Evolutionary conservation across 2,329 filamentous ascomycete genomes (phyloP), one percentile per base, ranked within the genome.

Genomic region (Leptographium lundbergii): DNA sequence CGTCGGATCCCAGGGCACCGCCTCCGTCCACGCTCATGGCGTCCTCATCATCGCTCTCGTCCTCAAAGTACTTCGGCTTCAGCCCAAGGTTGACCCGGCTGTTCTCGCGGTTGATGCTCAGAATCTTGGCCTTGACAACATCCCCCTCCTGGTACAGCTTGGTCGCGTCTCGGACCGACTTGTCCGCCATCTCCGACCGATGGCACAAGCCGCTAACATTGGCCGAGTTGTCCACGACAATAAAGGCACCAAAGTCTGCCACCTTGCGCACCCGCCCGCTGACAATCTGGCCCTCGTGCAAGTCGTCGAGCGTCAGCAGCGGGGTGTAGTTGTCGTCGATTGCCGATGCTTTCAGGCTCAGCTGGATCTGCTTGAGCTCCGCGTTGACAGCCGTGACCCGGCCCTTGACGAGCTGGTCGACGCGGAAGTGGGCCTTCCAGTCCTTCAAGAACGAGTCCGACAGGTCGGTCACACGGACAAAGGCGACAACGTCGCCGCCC

Each of bases 161-260:
- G 63, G 83, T 85, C n/a, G 91, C 88, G 74, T 97, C 89, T 57
- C 88, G 80, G 27, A 96, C 85, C 6, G 80, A 75, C 66, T 86
- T 85, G 64, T 96, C 90, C 0, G 94, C 91, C 80, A 99, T 91
- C 70, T 99, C 87, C 63, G 85, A 92, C 62, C 88, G 84, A 71
- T 99, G 94, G 70, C 92, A 97, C 11, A 99, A 80, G 62, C 94
- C 94, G 65, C 92, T 95, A 62, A 99, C 84, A 65, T 95, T 95
- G 59, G 82, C 79, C 5, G 91, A 95, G 61, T 87, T 85, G 70
- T 96, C 90, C 24, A 99, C 77, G 51, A 95, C 82, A 65, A 99
- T 88, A 70, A 99, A 99, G 6, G 92, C 92, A 64, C 94, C 94
- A 69, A 91, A 99, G 36, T 96, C 88, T 68, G 95, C 89, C 2